Evolutionary conservation across 2,329 filamentous ascomycete genomes (phyloP).

Genomic region (Myriosclerotinia curreyana): DNA sequence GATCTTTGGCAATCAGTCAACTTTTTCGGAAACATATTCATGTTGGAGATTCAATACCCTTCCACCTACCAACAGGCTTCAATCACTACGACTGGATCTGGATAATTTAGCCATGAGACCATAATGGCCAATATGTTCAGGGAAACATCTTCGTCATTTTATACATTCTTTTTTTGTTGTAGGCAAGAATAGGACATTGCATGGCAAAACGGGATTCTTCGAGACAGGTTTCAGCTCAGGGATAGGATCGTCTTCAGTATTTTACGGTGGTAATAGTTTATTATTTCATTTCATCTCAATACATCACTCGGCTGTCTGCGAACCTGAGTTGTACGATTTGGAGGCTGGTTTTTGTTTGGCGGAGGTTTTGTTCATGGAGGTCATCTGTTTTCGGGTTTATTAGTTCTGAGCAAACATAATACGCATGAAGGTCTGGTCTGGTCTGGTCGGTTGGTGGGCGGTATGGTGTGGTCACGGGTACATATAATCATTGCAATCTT

Average conservation of each 20-base stretch:
- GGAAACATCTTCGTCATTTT: background rate
- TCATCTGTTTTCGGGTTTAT: constrained; percentile 13
- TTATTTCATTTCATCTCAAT: constrained; percentile 1
- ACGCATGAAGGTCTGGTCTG: background rate
- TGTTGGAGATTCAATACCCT: background rate
- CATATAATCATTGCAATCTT: constrained; percentile 4
- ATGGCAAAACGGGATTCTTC: background rate
- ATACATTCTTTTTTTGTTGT: background rate
- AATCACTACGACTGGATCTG: background rate
- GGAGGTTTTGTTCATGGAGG: background rate
- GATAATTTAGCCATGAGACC: background rate
- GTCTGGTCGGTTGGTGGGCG: background rate
- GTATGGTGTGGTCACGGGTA: background rate
- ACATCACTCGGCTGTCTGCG: background rate
- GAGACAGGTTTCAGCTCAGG: too few species aligned
- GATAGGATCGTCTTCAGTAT: background rate
- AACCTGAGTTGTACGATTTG: constrained; percentile 9
- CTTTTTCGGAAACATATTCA: background rate
- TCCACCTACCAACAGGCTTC: background rate
- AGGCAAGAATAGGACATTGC: background rate
- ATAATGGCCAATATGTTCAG: background rate
- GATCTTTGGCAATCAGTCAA: background rate
- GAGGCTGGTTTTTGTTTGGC: background rate
- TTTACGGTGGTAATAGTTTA: background rate
- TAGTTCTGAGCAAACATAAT: background rate